phyloP scores from a whole-genome alignment of 2,329 filamentous ascomycete genomes.

The Pyrenophora graminea region DNA sequence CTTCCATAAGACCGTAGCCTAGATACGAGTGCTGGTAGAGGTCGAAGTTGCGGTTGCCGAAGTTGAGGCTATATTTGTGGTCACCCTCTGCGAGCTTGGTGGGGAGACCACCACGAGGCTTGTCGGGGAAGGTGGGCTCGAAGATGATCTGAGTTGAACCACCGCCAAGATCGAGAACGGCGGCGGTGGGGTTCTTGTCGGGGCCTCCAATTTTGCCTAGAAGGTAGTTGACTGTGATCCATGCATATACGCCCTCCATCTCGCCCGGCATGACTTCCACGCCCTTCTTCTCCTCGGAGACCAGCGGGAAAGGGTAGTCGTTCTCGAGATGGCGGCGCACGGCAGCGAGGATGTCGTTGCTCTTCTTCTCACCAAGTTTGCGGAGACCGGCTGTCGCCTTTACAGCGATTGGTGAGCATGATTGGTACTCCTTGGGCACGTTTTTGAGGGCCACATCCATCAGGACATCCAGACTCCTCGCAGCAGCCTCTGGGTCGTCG shows the following conservation, averaged over 20 bases:
- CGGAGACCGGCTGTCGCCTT: conserved; percentile 96
- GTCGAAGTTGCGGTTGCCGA: conserved; percentile 86
- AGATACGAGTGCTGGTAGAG: conserved; percentile 98
- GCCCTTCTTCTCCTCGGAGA: conserved; percentile 80
- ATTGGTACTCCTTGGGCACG: conserved; percentile 85
- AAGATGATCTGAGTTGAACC: conserved; percentile 99
- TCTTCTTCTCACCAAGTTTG: conserved; percentile 79
- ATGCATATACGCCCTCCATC: conserved; percentile 96
- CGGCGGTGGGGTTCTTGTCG: conserved; percentile 87
- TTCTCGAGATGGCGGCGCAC: conserved; percentile 84
- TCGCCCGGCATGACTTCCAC: conserved; percentile 97
- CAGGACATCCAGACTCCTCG: conserved; percentile 83
- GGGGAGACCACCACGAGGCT: conserved; percentile 76
- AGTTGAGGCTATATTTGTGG: conserved; percentile 91
- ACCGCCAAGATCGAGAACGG: conserved; percentile 93
- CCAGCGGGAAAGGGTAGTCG: conserved; percentile 91
- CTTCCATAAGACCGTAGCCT: conserved; percentile 94
- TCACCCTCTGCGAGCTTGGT: conserved; percentile 84
- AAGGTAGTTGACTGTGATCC: conserved; percentile 99
- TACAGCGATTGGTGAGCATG: conserved; percentile 94
- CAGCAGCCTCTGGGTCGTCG: conserved; percentile 82
- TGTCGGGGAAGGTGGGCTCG: conserved; percentile 85
- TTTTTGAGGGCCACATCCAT: conserved; percentile 82
- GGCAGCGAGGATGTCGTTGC: conserved; percentile 80
- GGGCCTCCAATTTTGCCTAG: conserved; percentile 95